These are phyloP conservation scores for Gynochthodes officinalis DNA, from an alignment of 257 asterid genomes.

Conservation along the genomic window DNA sequence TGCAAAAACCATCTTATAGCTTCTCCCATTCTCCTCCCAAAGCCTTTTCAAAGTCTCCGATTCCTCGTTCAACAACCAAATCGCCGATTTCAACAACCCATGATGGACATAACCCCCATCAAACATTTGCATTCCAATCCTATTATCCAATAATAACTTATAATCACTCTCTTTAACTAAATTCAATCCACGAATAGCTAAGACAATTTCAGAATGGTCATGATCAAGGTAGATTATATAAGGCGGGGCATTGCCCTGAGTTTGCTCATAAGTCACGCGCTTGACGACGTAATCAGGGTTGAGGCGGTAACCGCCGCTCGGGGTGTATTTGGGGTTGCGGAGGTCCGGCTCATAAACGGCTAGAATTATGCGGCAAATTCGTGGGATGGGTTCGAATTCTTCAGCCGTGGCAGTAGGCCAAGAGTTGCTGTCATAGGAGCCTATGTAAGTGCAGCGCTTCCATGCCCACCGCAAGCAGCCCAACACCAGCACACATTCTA, in stretches of 20 bases:
- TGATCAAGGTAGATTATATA: slow-evolving; percentile 78
- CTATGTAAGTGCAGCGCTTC: slow-evolving; percentile 97
- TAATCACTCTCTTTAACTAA: slow-evolving; percentile 74
- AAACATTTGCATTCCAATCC: slow-evolving; percentile 86
- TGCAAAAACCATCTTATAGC: slow-evolving; percentile 70
- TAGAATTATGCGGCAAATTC: slow-evolving; percentile 70
- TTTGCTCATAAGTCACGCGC: slow-evolving; percentile 72
- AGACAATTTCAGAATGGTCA: slow-evolving; percentile 63
- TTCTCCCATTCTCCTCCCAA: slow-evolving; percentile 77
- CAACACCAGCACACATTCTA: slow-evolving; percentile 61
- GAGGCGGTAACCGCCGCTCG: slow-evolving; percentile 59
- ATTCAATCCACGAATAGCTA: slow-evolving; percentile 81
- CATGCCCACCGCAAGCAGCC: slow-evolving; percentile 96
- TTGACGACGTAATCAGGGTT: slow-evolving; percentile 73
- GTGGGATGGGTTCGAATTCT: slow-evolving; percentile 78
- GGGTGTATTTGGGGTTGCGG: slow-evolving; percentile 52
- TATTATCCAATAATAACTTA: slow-evolving; percentile 63
- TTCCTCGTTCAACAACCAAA: slow-evolving; percentile 69
- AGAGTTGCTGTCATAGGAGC: slow-evolving; percentile 80
- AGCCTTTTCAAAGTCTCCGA: slow-evolving; percentile 54
- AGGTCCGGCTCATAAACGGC: slow-evolving; percentile 88
- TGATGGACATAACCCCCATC: slow-evolving; percentile 95
- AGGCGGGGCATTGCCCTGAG: slow-evolving; percentile 81
- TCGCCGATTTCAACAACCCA: slow-evolving; percentile 82
- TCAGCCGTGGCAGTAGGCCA: slow-evolving; percentile 77